Evolutionary conservation across 371 early-diverging fungal species (phyloP).

Genomic region (Mortierella sp.): DNA sequence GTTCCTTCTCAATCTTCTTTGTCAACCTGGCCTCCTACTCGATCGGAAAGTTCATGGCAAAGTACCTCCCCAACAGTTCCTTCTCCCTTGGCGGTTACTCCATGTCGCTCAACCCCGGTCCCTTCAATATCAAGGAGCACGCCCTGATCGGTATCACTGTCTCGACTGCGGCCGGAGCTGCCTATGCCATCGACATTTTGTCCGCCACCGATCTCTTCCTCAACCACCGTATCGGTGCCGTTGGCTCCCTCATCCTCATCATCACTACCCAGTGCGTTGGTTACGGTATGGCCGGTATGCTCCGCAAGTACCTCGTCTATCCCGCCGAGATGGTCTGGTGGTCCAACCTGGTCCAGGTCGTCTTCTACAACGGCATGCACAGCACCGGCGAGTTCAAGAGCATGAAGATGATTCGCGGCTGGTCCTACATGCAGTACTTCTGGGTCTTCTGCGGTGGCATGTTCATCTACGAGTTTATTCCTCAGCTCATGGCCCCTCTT

Average conservation of each 20-base stretch:
- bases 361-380: slow-evolving; percentile 54
- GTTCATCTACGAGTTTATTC: slow-evolving; percentile 71
- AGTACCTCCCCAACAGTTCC: slow-evolving; percentile 28
- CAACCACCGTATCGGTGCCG: slow-evolving; percentile 55
- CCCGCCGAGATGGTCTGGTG: slow-evolving; percentile 58
- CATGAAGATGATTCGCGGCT: slow-evolving; percentile 26
- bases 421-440: slow-evolving; percentile 53
- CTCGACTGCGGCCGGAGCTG: slow-evolving; percentile 40
- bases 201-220: slow-evolving; percentile 70
- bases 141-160: slow-evolving; percentile 59
- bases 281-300: slow-evolving; percentile 60
- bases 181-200: slow-evolving; percentile 63
- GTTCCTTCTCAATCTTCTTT: slow-evolving; percentile 54
- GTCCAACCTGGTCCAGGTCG: slow-evolving; percentile 41
- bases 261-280: slow-evolving; percentile 60
- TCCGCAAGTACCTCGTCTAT: slow-evolving; percentile 53
- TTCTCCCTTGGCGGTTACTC: slow-evolving; percentile 24
- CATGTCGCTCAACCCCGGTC: slow-evolving; percentile 61
- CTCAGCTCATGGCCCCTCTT: slow-evolving; percentile 64
- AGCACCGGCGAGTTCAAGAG: slow-evolving; percentile 35
- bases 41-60: slow-evolving; percentile 49
- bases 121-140: slow-evolving; percentile 69
- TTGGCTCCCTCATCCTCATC: slow-evolving; percentile 65
- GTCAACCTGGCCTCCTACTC: slow-evolving; percentile 55
- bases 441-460: slow-evolving; percentile 54